Evolutionary conservation across 1,284 basidiomycete species (phyloP).

Genomic region (Mycena sp.): DNA sequence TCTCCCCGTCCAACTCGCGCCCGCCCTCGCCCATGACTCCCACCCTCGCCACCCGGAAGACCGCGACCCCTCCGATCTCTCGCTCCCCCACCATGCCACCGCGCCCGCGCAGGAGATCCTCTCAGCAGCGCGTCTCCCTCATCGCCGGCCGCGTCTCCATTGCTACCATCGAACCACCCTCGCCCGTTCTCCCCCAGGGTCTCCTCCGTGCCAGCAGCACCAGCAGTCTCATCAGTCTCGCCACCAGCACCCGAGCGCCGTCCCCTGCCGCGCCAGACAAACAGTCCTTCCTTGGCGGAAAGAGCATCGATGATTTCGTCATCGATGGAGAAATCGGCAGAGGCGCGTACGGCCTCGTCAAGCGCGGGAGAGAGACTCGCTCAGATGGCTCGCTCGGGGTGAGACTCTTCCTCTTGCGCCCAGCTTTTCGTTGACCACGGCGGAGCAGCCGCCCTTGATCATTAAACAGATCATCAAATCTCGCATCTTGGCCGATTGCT

Average conservation of each 20-base stretch:
- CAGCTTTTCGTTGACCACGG: slow-evolving; percentile 14
- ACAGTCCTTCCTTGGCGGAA: slow-evolving; percentile 61
- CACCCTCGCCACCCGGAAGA: slow-evolving; percentile 26
- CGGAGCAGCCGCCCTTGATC: slow-evolving; percentile 73
- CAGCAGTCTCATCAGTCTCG: slow-evolving; percentile 67
- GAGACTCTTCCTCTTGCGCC: slow-evolving; percentile 46
- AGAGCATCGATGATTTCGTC: slow-evolving; percentile 80
- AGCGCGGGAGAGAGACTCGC: slow-evolving; percentile 85
- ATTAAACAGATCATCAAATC: slow-evolving; percentile 99
- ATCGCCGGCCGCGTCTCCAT: slow-evolving; percentile 83
- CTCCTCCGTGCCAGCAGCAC: slow-evolving; percentile 69
- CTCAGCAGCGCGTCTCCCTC: slow-evolving; percentile 82
- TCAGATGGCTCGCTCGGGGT: slow-evolving; percentile 84
- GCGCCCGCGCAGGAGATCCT: slow-evolving; percentile 76
- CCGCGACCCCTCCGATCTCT: slow-evolving; percentile 35
- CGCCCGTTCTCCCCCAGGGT: slow-evolving; percentile 65
- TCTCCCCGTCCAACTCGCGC: slow-evolving; percentile 31
- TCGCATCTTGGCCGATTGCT: slow-evolving; percentile 97
- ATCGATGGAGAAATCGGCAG: slow-evolving; percentile 91
- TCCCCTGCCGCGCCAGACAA: slow-evolving; percentile 52
- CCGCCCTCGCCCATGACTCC: slow-evolving; percentile 34
- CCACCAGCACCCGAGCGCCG: slow-evolving; percentile 67
- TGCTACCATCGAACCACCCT: slow-evolving; percentile 72
- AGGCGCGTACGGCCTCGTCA: slow-evolving; percentile 98
- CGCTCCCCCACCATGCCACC: slow-evolving; percentile 54